Base-by-base conservation (phyloP, 768 basidiomycete genomes). In the Pisolithus orientalis region DNA sequence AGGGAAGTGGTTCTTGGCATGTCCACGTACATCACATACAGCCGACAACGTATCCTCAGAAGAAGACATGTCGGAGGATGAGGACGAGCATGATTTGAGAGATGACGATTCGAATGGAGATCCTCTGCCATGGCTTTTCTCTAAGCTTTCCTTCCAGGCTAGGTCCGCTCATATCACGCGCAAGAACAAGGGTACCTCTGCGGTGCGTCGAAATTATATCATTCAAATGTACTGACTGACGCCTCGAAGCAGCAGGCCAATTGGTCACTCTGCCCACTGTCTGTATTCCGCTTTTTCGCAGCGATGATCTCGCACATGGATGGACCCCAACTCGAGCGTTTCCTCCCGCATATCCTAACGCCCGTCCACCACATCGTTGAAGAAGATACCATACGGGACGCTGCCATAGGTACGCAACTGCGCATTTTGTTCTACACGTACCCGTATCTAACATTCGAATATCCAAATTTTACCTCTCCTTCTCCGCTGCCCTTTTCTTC, bases 61-160 rank as follows among this genome's bases (percentile, higher is more conserved):
- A 51, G 62, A 66, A 7, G 62, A 62, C 27, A 65, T 60, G 27
- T 21, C 45, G 5, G 65, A 17, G 67, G 70, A 66, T 4, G 70
- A 70, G 17, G 63, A 59, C 16, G 59, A 51, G 42, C 62, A 68
- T 6, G 68, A 65, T 3, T 58, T 34, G 24, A 62, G 65, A 14
- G 65, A 62, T 14, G 58, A 60, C 24, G 56, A 50, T 42, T 57
- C 17, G 5, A 44, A 13, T 6, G 32, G 21, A 21, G 76, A 85
- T 58, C 85, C 85, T 0, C 72, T 97, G 2, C 80, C 90, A 0
- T 98, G 95, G 94, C 69, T 99, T 32, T 97, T 98, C 75, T 94
- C 93, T 24, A 89, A 89, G 62, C 72, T 98, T 17, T 97, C 95
- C 0, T 94, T 89, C 66, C 87, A 94, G 62, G 80, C 85, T 9